Conservation (phyloP, 768 basidiomycete genomes). For the Tricholoma sp. region DNA sequence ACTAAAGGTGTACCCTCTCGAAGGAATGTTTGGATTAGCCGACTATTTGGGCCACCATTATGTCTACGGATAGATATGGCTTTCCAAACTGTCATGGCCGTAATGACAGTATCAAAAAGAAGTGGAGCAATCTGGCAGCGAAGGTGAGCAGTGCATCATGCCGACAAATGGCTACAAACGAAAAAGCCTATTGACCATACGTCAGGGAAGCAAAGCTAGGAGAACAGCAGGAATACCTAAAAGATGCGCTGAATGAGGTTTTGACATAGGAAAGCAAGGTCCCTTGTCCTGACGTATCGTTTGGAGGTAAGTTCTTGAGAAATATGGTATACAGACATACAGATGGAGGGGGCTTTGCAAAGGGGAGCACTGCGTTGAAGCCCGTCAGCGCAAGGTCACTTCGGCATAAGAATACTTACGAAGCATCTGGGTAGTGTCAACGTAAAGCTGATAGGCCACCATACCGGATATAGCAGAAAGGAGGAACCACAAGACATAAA, state of each 20-base stretch:
- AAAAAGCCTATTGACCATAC: conserved; percentile 43
- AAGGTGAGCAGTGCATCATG: conserved; percentile 5
- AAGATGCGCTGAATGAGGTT: conserved; percentile 78
- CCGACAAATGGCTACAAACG: conserved; percentile 31
- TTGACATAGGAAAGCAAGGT: conserved; percentile 78
- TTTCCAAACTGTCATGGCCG: conserved; percentile 76
- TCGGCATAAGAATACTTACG: conserved; percentile 35
- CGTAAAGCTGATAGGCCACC: conserved; percentile 78
- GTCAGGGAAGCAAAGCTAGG: conserved; percentile 3
- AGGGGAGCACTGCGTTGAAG: conserved; percentile 49
- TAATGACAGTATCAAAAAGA: conserved; percentile 76
- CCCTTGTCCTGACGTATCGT: conserved; percentile 37
- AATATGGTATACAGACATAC: conserved; percentile 24
- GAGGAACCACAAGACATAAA: conserved; percentile 59
- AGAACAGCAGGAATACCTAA: conserved; percentile 43
- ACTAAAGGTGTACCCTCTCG: conserved; percentile 54
- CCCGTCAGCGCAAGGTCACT: background rate
- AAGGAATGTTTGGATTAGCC: conserved; percentile 79
- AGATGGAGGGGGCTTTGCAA: conserved; percentile 59
- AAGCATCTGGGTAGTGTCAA: conserved; percentile 74
- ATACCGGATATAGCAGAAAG: conserved; percentile 66
- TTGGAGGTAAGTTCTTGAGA: background rate
- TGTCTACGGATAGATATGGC: conserved; percentile 72
- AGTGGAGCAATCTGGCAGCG: conserved; percentile 68
- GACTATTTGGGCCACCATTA: conserved; percentile 72